A percentile compares a stretch with the other conserved stretches of the same genome.
Evolutionary conservation across 2,329 filamentous ascomycete species (phyloP).

Genomic region (Fusarium ambrosium): DNA sequence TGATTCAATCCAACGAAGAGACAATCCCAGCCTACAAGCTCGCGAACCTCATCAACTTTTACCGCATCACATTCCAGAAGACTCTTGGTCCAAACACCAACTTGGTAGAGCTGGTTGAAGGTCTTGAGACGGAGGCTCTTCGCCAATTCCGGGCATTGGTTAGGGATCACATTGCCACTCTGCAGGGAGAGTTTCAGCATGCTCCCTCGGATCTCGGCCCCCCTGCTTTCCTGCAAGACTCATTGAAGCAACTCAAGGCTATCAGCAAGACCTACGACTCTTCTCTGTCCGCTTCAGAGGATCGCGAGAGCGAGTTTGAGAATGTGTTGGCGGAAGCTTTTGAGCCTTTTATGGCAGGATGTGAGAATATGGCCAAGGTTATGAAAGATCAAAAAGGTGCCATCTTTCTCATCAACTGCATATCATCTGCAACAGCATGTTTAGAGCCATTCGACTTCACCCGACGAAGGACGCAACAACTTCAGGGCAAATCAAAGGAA

Average conservation of each 20-base stretch:
- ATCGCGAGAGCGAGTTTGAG: conserved; percentile 78
- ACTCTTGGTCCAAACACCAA: conserved; percentile 78
- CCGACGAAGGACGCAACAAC: conserved; percentile 63
- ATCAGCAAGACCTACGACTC: conserved; percentile 91
- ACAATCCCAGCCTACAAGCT: conserved; percentile 90
- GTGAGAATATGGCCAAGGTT: conserved; percentile 74
- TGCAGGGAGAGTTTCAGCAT: conserved; percentile 79
- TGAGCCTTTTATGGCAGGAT: conserved; percentile 86
- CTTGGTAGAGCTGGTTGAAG: conserved; percentile 76
- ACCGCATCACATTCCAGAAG: conserved; percentile 85
- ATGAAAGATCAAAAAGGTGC: conserved; percentile 71
- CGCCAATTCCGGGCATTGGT: conserved; percentile 86
- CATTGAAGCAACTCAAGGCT: conserved; percentile 80
- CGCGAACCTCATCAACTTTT: conserved; percentile 90
- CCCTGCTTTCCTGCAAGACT: conserved; percentile 84
- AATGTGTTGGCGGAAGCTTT: conserved; percentile 83
- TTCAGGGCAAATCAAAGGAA: conserved; percentile 69
- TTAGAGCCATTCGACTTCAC: conserved; percentile 76
- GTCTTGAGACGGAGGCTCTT: conserved; percentile 81
- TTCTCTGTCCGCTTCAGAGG: conserved; percentile 73
- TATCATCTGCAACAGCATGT: conserved; percentile 68
- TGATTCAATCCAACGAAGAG: conserved; percentile 93
- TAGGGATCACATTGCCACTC: conserved; percentile 81
- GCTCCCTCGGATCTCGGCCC: conserved; percentile 80
- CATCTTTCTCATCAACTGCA: conserved; percentile 82